Percentiles rank a stretch among this genome's conserved stretches.
Evolutionary conservation across 1,284 basidiomycete species (phyloP).

Genomic region (Ceratobasidium sp.): DNA sequence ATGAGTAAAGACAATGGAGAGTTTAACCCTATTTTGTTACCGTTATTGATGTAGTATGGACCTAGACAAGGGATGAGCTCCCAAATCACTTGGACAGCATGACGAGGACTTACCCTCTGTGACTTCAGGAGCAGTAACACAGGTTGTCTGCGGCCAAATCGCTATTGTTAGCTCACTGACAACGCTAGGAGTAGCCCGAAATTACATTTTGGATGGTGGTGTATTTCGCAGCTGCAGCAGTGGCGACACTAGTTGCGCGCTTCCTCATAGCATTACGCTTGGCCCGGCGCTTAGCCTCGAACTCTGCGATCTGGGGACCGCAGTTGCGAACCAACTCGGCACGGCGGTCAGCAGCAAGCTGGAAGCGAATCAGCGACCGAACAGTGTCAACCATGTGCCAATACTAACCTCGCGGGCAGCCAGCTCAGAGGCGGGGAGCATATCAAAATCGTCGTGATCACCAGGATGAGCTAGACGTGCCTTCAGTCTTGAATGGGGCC

Average conservation of each 20-base stretch:
- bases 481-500: neutral
- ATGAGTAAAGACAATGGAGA: neutral
- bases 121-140: constrained; percentile 29
- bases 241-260: neutral
- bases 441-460: constrained; percentile 15
- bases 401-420: constrained; percentile 12
- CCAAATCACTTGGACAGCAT: neutral
- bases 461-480: neutral
- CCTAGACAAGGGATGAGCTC: neutral
- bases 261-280: constrained; percentile 26
- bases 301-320: constrained; percentile 13
- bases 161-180: neutral
- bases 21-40: neutral
- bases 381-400: too few relatives aligned
- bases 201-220: constrained; percentile 25
- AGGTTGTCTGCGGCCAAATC: constrained; percentile 2
- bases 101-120: constrained; percentile 10
- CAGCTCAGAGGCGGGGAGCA: constrained; percentile 29
- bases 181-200: neutral
- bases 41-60: constrained; percentile 32
- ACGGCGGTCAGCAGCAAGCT: constrained; percentile 6
- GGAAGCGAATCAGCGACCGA: neutral
- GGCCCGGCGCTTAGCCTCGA: constrained; percentile 25
- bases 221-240: constrained; percentile 15
- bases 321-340: constrained; percentile 23